phyloP scores from a whole-genome alignment of 768 basidiomycete genomes.

The Podaxis sp. region DNA sequence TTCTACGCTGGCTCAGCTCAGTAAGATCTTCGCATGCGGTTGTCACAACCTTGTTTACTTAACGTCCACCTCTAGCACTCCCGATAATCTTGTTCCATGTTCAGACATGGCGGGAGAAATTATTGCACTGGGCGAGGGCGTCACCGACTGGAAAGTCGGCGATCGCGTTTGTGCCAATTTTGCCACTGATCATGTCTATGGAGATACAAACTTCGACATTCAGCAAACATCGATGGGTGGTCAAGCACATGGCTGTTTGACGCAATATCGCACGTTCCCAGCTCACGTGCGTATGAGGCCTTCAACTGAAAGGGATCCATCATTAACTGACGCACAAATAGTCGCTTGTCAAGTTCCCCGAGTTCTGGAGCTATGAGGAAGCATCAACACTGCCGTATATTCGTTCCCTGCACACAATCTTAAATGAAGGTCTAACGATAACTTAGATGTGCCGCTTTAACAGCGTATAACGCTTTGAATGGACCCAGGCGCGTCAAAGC shows the following conservation, averaged over 20 bases:
- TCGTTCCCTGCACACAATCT: not conserved
- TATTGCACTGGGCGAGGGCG: slow-evolving; percentile 41
- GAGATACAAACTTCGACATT: slow-evolving; percentile 35
- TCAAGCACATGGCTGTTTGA: slow-evolving; percentile 48
- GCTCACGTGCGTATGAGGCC: slow-evolving; percentile 10
- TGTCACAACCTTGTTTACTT: not conserved
- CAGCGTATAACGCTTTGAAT: slow-evolving; percentile 60
- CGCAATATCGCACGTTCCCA: slow-evolving; percentile 50
- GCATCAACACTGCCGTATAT: slow-evolving; percentile 12
- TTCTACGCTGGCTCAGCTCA: slow-evolving; percentile 33
- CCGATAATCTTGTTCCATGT: slow-evolving; percentile 32
- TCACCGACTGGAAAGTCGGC: slow-evolving; percentile 49
- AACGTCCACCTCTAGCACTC: slow-evolving; percentile 7
- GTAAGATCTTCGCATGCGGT: not conserved
- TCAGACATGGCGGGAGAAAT: slow-evolving; percentile 62
- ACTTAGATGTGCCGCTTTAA: slow-evolving; percentile 52
- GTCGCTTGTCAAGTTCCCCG: slow-evolving; percentile 51
- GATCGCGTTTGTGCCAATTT: slow-evolving; percentile 60
- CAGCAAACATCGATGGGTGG: slow-evolving; percentile 42
- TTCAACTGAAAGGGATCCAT: not conserved
- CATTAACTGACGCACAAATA: slow-evolving; percentile 15
- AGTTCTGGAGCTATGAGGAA: slow-evolving; percentile 40
- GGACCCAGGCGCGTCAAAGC: slow-evolving; percentile 51
- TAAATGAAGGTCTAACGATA: slow-evolving; percentile 14
- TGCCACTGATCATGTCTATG: slow-evolving; percentile 43